Percentiles rank a stretch among this genome's conserved stretches.
These are phyloP conservation scores for Apiotrichum montevideense DNA, from an alignment of 1,284 basidiomycete species.

Conservation along the genomic window DNA sequence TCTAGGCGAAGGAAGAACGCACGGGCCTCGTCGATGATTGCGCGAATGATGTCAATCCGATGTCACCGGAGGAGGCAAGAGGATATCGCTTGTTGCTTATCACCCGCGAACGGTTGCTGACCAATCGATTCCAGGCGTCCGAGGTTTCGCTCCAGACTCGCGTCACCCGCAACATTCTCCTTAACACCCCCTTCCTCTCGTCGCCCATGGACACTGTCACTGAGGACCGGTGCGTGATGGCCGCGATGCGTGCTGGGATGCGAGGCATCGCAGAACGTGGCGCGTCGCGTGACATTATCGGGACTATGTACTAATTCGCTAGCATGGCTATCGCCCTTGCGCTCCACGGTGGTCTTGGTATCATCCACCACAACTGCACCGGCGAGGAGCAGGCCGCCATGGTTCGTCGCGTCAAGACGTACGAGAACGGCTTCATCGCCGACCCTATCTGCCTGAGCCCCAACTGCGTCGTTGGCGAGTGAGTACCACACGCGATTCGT, in stretches of 20 bases:
- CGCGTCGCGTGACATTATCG: too few species aligned
- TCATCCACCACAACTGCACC: constrained; percentile 97
- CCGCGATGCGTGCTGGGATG: too few species aligned
- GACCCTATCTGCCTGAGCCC: constrained; percentile 86
- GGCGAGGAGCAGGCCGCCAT: constrained; percentile 85
- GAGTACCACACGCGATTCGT: constrained; percentile 13
- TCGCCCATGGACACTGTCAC: constrained; percentile 99
- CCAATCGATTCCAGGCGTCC: constrained; percentile 26
- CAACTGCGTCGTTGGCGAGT: constrained; percentile 69
- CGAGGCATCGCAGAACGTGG: too few species aligned
- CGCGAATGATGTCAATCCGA: neutral
- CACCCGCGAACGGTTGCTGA: constrained; percentile 1
- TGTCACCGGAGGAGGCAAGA: neutral
- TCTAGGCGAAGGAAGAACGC: too few species aligned
- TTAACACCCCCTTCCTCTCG: constrained; percentile 96
- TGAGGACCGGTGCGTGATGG: constrained; percentile 59
- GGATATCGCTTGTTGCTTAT: neutral
- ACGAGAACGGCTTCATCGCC: constrained; percentile 97
- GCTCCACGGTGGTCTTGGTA: constrained; percentile 91
- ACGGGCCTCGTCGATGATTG: too few species aligned
- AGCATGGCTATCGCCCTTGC: constrained; percentile 92
- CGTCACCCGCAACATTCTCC: constrained; percentile 82
- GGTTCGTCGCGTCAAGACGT: constrained; percentile 95
- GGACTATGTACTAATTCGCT: constrained; percentile 3
- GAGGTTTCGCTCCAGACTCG: constrained; percentile 75